Evolutionary conservation across 805 yeast species (phyloP).

Genomic region (Crinitomyces ghanaensis): DNA sequence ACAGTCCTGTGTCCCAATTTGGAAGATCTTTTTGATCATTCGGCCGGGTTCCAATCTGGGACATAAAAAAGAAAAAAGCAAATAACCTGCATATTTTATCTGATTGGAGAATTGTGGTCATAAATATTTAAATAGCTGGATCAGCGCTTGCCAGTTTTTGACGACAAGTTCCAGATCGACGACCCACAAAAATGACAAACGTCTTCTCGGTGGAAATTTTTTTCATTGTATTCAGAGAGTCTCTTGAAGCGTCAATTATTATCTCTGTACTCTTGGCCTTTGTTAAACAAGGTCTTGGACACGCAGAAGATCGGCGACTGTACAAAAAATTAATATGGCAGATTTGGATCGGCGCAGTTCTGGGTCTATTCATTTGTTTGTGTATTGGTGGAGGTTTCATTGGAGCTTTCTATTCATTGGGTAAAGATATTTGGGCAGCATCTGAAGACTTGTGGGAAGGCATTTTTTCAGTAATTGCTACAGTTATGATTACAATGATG

Average conservation of each 20-base stretch:
- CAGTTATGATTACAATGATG: constrained; percentile 81
- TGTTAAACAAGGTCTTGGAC: constrained; percentile 77
- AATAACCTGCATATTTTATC: too few species aligned
- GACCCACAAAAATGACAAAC: constrained; percentile 18
- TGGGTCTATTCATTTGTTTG: constrained; percentile 71
- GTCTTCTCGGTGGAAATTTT: constrained; percentile 59
- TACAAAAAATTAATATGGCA: constrained; percentile 59
- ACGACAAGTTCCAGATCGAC: too few species aligned
- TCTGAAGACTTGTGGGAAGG: constrained; percentile 98
- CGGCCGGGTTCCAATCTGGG: too few species aligned
- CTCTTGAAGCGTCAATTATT: constrained; percentile 84
- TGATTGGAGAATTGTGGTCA: too few species aligned
- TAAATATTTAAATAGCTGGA: not conserved
- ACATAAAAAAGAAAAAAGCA: too few species aligned
- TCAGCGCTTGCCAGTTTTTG: too few species aligned
- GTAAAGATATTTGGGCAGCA: constrained; percentile 70
- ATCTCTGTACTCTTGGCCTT: constrained; percentile 88
- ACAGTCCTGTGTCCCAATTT: too few species aligned
- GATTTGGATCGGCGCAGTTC: constrained; percentile 73
- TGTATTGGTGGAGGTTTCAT: constrained; percentile 86
- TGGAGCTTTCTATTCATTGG: constrained; percentile 78
- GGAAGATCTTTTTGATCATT: too few species aligned
- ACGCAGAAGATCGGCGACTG: constrained; percentile 28
- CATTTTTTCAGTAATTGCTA: constrained; percentile 80
- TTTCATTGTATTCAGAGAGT: constrained; percentile 87